A percentile compares a stretch with the other conserved stretches of the same genome.
phyloP scores from a whole-genome alignment of 1,139 yeast species.

The Kluyveromyces sp. region DNA sequence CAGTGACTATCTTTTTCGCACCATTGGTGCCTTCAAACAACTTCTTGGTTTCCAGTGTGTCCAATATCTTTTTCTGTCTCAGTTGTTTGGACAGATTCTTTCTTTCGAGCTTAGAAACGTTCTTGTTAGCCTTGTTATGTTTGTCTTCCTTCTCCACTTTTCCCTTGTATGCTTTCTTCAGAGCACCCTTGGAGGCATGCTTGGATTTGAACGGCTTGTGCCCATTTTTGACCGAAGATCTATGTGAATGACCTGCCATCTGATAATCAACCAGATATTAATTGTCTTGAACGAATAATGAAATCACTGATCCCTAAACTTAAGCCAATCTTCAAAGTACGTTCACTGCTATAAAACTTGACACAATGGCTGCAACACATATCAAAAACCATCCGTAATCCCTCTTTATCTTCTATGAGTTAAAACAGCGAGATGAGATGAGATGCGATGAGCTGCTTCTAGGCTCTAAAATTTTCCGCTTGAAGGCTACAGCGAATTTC shows the following conservation, averaged over 20 bases:
- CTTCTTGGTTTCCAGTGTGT: conserved; percentile 43
- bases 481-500: not conserved
- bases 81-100: conserved; percentile 74
- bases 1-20: conserved; percentile 74
- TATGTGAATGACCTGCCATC: conserved; percentile 76
- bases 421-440: conserved; percentile 13
- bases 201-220: conserved; percentile 88
- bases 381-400: not conserved
- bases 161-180: conserved; percentile 76
- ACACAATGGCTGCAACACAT: no score
- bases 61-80: conserved; percentile 62
- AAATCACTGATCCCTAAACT: not conserved
- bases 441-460: conserved; percentile 14
- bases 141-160: conserved; percentile 65
- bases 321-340: not conserved
- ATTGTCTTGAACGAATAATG: not conserved
- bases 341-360: no score
- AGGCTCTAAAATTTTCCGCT: conserved; percentile 6
- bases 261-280: not conserved
- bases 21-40: conserved; percentile 76
- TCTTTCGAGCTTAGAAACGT: conserved; percentile 61
- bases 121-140: conserved; percentile 39
- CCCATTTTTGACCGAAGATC: conserved; percentile 73
- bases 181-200: conserved; percentile 84
- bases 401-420: not conserved